Base-by-base conservation (phyloP, 768 basidiomycete genomes). In the Phanerochaete carnosa region DNA sequence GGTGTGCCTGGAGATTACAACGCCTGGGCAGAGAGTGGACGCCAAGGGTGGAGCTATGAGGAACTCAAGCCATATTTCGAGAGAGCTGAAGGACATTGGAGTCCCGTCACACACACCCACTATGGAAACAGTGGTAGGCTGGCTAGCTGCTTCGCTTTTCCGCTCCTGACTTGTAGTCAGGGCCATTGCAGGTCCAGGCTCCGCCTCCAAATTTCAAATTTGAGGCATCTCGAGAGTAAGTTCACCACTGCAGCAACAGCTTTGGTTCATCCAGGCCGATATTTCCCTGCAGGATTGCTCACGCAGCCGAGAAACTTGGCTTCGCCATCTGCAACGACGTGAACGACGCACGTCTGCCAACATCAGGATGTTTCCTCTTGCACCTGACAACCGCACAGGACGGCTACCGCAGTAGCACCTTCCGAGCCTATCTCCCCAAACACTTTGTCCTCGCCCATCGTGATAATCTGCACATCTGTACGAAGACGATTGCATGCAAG, bases 1-100 rank as follows among this genome's bases (percentile, higher is more conserved):
- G 66, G 66, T 0, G 60, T 66, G 22, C 68, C 72, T 1, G 68
- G 62, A 25, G 73, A 75, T 19, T 74, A 70, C 35, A 66, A 75
- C 23, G 50, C 61, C 9, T 76, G 72, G 74, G 50, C 54, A 11
- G 45, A 35, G 15, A 35, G 56, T 11, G 72, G 73, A 2, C 50
- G 66, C 12, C 63, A 64, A 19, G 68, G 67, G 12, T 76, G 75
- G 75, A 60, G 65, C 7, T 75, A 64, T 47, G 39, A 65, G 0
- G 63, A 73, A 16, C 58, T 76, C 3, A 45, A 69, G 47, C 67
- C 65, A 0, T 71, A 62, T 55, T 74, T 74, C 54, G 55, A 55
- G 28, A 71, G 69, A 46, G 66, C 65, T 4, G 71, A 73, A 50
- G 61, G 33, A 28, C 13, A 22, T 30, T 50, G 35, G 32, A 35